Base-by-base conservation (phyloP, 2,329 filamentous ascomycete species). In the Knufia petricola region DNA sequence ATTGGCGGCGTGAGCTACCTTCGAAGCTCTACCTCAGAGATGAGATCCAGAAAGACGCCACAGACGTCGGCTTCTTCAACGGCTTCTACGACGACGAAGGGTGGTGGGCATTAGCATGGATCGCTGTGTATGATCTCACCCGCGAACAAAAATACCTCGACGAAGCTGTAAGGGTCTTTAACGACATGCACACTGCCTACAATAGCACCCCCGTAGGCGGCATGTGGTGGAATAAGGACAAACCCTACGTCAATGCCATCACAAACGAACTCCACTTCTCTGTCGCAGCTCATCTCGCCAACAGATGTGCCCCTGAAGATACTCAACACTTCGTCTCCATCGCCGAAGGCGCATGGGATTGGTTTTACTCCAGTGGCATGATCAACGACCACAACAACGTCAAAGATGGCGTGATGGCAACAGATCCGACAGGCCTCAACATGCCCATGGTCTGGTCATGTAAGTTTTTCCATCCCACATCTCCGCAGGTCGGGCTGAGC, bases 261-360 rank as follows among this genome's bases (percentile, higher is more conserved):
- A 68, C 74, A 1, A 80, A 79, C 50, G 77, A 81, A 62, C 69
- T 79, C 30, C 76, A 77, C 60, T 66, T 79, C 41, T 66, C 68
- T 34, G 68, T 77, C 1, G 73, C 74, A 13, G 72, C 75, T 38
- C 66, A 73, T 45, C 64, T 81, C 38, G 74, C 73, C 50, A 70
- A 74, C 61, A 28, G 26, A 28, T 66, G 76, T 17, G 58, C 74
- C 46, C 59, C 66, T 1, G 58, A 48, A 3, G 58, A 63, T 12
- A 65, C 67, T 50, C 56, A 57, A 7, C 58, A 63, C 4, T 77
- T 75, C 55, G 66, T 74, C 12, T 55, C 64, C 19, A 71, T 70
- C 40, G 77, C 78, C 3, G 61, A 70, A 36, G 60, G 63, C 15
- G 69, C 72, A 41, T 78, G 75, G 74, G 54, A 66, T 6, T 79